phyloP scores from a whole-genome alignment of 352 stramenopile genomes.

The Phytophthora pisi region DNA sequence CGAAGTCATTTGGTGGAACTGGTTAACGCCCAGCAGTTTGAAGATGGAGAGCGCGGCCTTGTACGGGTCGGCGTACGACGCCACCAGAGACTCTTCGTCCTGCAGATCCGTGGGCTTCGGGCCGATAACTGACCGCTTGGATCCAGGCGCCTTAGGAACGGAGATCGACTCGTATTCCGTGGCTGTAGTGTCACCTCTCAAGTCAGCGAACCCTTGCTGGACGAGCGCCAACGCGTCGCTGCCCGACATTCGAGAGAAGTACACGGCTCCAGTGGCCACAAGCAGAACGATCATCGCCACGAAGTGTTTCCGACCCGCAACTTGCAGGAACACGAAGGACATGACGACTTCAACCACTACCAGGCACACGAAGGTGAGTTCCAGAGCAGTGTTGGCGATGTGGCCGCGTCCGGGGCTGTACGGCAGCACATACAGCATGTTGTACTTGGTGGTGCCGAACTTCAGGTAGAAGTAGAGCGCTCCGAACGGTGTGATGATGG shows the following conservation, averaged over 20 bases:
- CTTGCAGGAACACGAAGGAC: constrained; percentile 75
- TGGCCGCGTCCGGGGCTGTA: constrained; percentile 72
- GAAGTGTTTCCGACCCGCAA: constrained; percentile 59
- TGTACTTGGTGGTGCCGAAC: constrained; percentile 78
- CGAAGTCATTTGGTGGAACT: constrained; percentile 74
- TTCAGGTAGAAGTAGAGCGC: constrained; percentile 87
- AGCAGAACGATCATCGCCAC: constrained; percentile 66
- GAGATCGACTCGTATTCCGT: constrained; percentile 27
- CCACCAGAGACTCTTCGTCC: constrained; percentile 42
- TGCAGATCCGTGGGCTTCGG: constrained; percentile 45
- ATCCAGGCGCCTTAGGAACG: constrained; percentile 23
- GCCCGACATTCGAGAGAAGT: constrained; percentile 61
- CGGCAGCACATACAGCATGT: constrained; percentile 79
- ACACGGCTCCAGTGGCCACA: constrained; percentile 44
- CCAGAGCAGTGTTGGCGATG: constrained; percentile 65
- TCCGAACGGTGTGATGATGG: constrained; percentile 78
- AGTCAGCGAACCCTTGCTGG: constrained; percentile 42
- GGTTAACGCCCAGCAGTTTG: constrained; percentile 69
- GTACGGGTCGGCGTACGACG: constrained; percentile 76
- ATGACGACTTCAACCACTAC: constrained; percentile 78
- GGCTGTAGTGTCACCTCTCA: constrained; percentile 18
- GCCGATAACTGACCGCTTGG: constrained; percentile 45
- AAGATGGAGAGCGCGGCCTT: constrained; percentile 77
- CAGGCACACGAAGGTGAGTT: constrained; percentile 69
- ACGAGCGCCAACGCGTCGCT: constrained; percentile 38